Conservation (phyloP, 306 rosid species). For the Quercus ilex region DNA sequence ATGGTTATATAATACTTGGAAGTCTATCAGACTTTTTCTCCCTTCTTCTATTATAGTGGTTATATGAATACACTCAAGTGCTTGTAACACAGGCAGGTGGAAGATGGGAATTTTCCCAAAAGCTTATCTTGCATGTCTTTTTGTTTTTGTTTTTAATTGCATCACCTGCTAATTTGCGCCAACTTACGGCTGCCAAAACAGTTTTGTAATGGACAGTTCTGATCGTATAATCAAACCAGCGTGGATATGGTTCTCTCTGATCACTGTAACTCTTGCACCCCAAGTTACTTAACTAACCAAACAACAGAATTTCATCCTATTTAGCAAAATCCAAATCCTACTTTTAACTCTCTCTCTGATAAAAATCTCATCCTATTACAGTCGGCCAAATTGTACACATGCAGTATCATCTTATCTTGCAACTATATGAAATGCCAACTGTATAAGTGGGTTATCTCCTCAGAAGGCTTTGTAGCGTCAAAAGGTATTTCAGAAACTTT, state of each 20-base stretch:
- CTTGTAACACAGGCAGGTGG: background rate
- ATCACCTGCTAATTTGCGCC: background rate
- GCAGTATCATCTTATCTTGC: background rate
- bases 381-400: background rate
- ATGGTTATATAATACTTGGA: background rate
- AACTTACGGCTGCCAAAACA: background rate
- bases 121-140: background rate
- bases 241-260: background rate
- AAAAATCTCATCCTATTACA: background rate
- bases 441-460: slow-evolving; percentile 94
- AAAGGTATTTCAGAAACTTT: slow-evolving; percentile 45
- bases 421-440: slow-evolving; percentile 20
- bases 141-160: background rate
- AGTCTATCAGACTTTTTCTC: background rate
- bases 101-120: background rate
- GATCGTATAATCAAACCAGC: background rate
- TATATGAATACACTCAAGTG: background rate
- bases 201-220: background rate
- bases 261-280: background rate
- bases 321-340: background rate
- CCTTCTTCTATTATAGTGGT: background rate
- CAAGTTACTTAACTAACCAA: background rate
- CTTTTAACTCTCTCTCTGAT: background rate
- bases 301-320: background rate
- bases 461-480: slow-evolving; percentile 94